Evolutionary conservation across 23 red algal genomes (phyloP).

Genomic region (Agarophyton chilense): DNA sequence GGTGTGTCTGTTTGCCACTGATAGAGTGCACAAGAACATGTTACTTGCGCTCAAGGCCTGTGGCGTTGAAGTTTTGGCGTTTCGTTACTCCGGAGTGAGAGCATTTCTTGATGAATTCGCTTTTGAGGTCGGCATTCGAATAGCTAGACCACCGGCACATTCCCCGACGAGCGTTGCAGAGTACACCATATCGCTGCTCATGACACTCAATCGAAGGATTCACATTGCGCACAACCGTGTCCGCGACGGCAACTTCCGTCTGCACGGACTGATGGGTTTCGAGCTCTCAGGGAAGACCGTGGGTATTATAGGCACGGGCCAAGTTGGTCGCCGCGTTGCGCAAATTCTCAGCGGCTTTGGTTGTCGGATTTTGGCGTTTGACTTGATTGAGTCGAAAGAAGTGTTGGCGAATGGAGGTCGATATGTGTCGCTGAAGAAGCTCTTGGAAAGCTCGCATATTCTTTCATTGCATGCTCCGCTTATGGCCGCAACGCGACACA

Average conservation of each 20-base stretch:
- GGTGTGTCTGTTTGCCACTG: constrained; percentile 47
- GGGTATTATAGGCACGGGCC: constrained; percentile 75
- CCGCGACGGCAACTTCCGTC: constrained; percentile 73
- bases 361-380: constrained; percentile 70
- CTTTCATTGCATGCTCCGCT: constrained; percentile 76
- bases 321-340: constrained; percentile 52
- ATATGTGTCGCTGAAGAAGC: constrained; percentile 53
- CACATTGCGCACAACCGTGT: constrained; percentile 77
- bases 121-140: constrained; percentile 21
- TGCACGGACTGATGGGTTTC: constrained; percentile 78
- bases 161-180: constrained; percentile 73
- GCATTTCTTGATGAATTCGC: constrained; percentile 40
- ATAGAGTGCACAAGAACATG: constrained; percentile 30
- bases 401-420: constrained; percentile 26
- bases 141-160: constrained; percentile 64
- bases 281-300: constrained; percentile 58
- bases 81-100: constrained; percentile 63
- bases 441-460: constrained; percentile 38
- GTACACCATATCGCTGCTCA: constrained; percentile 65
- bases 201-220: constrained; percentile 67
- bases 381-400: constrained; percentile 38
- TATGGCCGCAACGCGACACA: constrained; percentile 55
- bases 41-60: constrained; percentile 32
- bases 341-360: constrained; percentile 68
- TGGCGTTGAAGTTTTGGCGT: constrained; percentile 59